phyloP scores from a whole-genome alignment of 495 filamentous ascomycete genomes.

The Tuber aestivum region DNA sequence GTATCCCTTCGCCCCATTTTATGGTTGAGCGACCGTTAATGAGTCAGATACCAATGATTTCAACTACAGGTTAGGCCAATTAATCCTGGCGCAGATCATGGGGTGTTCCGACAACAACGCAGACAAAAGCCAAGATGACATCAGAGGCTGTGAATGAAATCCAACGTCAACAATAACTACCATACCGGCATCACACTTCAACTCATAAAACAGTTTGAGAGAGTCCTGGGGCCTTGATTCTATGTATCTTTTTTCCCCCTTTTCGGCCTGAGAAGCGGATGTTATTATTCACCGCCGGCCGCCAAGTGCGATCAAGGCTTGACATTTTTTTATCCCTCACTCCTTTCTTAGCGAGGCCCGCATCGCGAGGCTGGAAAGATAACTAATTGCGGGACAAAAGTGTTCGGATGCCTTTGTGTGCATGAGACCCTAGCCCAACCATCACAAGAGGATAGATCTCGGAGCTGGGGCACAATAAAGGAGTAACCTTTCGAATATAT shows the following conservation, averaged over 20 bases:
- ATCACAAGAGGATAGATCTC: background rate
- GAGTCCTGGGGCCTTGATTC: background rate
- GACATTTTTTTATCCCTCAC: background rate
- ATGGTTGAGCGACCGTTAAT: background rate
- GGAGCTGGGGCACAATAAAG: background rate
- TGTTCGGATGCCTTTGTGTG: background rate
- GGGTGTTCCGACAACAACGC: background rate
- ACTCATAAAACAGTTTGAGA: background rate
- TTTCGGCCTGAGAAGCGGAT: background rate
- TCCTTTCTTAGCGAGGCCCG: background rate
- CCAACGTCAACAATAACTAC: background rate
- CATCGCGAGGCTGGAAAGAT: background rate
- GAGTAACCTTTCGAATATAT: background rate
- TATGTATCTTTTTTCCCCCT: background rate
- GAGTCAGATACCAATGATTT: background rate
- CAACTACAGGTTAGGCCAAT: background rate
- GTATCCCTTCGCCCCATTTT: background rate
- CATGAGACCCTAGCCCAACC: background rate
- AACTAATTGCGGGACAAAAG: background rate
- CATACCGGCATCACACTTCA: background rate
- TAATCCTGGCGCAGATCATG: background rate
- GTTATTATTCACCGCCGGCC: background rate
- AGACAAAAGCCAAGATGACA: background rate
- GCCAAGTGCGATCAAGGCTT: background rate
- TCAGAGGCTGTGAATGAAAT: background rate